phyloP scores from a whole-genome alignment of 768 basidiomycete species.

The Tulasnella sp. region DNA sequence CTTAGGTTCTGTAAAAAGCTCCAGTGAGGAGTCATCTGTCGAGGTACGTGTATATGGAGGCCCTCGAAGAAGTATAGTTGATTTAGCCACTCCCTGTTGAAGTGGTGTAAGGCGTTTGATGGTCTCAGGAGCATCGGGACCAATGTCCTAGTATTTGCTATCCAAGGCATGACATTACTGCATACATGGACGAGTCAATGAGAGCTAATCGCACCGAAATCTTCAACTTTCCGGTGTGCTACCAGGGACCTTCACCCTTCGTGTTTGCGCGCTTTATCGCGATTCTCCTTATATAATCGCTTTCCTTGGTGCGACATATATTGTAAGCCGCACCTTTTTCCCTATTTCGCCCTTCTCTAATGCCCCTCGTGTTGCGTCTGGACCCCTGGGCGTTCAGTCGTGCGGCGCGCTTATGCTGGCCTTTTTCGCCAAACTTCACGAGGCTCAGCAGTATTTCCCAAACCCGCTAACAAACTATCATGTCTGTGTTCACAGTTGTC shows the following conservation, averaged over 20 bases:
- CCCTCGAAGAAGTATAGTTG: too few species aligned
- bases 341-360: too few species aligned
- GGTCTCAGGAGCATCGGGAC: neutral
- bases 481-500: neutral
- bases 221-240: neutral
- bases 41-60: neutral
- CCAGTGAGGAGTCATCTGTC: neutral
- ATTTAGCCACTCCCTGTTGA: neutral
- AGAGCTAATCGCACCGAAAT: neutral
- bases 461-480: neutral
- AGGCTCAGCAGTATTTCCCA: neutral
- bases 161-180: neutral
- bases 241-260: neutral
- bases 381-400: neutral
- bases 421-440: neutral
- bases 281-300: neutral
- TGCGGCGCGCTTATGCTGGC: neutral
- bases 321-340: neutral
- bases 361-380: neutral
- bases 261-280: constrained; percentile 6
- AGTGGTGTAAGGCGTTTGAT: neutral
- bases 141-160: neutral
- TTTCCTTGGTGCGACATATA: neutral
- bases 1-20: neutral
- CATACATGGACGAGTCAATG: neutral